Percentiles rank a stretch among this genome's conserved stretches.
Conservation (phyloP, 176 grass and related monocot genomes). For the Oryza meridionalis region DNA sequence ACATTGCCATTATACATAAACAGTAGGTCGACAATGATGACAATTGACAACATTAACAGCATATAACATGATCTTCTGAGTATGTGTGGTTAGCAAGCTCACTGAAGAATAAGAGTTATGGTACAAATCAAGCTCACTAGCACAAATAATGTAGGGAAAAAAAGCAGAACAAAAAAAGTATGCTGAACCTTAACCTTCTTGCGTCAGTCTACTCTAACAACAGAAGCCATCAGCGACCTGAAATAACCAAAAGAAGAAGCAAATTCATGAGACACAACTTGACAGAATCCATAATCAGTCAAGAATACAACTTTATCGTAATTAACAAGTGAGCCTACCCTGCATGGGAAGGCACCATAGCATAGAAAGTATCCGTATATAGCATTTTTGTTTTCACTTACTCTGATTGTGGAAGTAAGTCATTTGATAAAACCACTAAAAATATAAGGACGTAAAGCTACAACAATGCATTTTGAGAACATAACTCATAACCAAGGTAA, state of each 20-base stretch:
- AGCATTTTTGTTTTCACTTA: slow-evolving; percentile 4
- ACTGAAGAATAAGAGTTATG: neutral
- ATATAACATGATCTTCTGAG: neutral
- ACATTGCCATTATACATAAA: neutral
- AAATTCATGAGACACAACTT: slow-evolving; percentile 3
- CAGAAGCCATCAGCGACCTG: slow-evolving; percentile 39
- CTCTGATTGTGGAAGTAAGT: slow-evolving; percentile 27
- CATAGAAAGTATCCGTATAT: slow-evolving; percentile 17
- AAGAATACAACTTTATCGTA: slow-evolving; percentile 8
- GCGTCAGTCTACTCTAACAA: slow-evolving; percentile 27
- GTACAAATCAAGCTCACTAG: neutral
- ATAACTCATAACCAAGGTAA: slow-evolving; percentile 24
- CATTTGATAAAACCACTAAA: slow-evolving; percentile 3
- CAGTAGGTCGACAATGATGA: neutral
- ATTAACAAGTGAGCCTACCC: slow-evolving; percentile 12
- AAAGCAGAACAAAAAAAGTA: neutral
- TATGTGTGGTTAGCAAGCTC: neutral
- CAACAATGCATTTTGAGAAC: slow-evolving; percentile 7
- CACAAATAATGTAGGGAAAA: slow-evolving; percentile 17
- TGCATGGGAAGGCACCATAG: slow-evolving; percentile 12
- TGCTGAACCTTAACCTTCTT: neutral
- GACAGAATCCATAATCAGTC: neutral
- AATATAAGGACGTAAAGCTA: slow-evolving; percentile 27
- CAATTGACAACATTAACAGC: slow-evolving; percentile 1
- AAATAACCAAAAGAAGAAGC: slow-evolving; percentile 9